Conservation (phyloP, 2,329 filamentous ascomycete genomes). For the Alternaria panax region DNA sequence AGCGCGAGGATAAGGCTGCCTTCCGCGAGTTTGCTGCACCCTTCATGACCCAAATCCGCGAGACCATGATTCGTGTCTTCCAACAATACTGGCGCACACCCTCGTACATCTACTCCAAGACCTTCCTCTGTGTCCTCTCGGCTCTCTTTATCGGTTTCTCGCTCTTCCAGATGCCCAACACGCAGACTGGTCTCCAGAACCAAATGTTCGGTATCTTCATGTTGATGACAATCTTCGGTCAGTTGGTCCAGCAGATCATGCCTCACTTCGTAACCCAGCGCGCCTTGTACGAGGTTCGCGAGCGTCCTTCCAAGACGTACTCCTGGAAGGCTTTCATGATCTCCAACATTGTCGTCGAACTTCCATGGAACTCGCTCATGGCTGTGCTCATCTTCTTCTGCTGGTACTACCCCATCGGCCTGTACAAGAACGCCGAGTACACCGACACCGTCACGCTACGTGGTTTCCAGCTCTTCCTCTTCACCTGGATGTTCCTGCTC, state of each 20-base stretch:
- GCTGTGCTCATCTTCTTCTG: constrained; percentile 77
- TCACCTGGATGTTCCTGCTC: constrained; percentile 76
- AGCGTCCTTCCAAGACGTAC: constrained; percentile 84
- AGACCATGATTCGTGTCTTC: constrained; percentile 78
- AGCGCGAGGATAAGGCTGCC: constrained; percentile 59
- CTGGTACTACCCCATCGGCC: constrained; percentile 87
- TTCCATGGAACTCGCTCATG: constrained; percentile 84
- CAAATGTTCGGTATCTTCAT: constrained; percentile 89
- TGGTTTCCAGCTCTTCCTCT: constrained; percentile 79
- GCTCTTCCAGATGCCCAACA: constrained; percentile 75
- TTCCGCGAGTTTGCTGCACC: constrained; percentile 84
- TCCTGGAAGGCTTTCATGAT: constrained; percentile 87
- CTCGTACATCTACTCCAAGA: constrained; percentile 86
- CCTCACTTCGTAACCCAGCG: constrained; percentile 85
- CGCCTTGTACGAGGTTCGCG: constrained; percentile 82
- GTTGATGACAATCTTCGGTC: constrained; percentile 79
- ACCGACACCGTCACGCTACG: constrained; percentile 70
- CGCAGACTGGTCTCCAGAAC: constrained; percentile 81
- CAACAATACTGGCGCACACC: constrained; percentile 93
- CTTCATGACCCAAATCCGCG: constrained; percentile 70
- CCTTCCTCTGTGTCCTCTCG: constrained; percentile 68
- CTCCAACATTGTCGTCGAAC: constrained; percentile 81
- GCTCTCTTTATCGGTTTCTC: constrained; percentile 83
- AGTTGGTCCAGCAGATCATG: constrained; percentile 82
- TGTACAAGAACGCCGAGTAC: constrained; percentile 72